Evolutionary conservation across 1,284 basidiomycete genomes (phyloP), one percentile per base, ranked within the genome.

Genomic region (Omphalotus olearius): DNA sequence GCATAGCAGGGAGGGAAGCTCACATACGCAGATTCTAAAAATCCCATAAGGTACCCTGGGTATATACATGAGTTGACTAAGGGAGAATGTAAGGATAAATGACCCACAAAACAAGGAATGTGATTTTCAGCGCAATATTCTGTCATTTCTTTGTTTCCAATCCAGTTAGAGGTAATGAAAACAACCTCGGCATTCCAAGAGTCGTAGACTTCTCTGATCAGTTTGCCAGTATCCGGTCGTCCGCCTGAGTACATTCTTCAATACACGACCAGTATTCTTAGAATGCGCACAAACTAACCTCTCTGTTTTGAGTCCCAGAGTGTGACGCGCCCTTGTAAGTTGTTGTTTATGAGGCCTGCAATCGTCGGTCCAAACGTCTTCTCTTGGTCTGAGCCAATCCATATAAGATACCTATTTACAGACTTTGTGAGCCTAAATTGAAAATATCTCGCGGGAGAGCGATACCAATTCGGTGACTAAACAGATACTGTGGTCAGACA

Each of bases 361-460:
- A 91, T 88, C 30, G 86, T 89, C 37, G 84, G 80, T 2, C 88
- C 88, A 60, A 91, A 91, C 2, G 88, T 91, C 69, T 86, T 86
- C 63, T 85, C 84, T 64, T 87, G 85, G 63, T 87, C 83, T 42
- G 85, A 87, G 33, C 85, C 85, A 59, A 85, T 83, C 82, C 82
- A 85, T 47, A 85, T 81, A 39, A 84, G 66, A 63, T 78, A 83
- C 80, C 81, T 80, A 55, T 9, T 23, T 30, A 33, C 13, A 13
- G 30, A 2, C 30, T 13, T 33, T 7, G 30, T 33, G 35, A 38
- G 50, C 18, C 54, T 26, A 20, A 30, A 11, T 35, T 23, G 36
- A 41, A 18, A 9, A 39, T 35, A 10, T 10, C 30, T 13, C 30
- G 30, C 30, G 4, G 30, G 30, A 33, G 30, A 50, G 9, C 57